Evolutionary conservation across 1,284 basidiomycete genomes (phyloP).

Genomic region (Ustilago loliicola): DNA sequence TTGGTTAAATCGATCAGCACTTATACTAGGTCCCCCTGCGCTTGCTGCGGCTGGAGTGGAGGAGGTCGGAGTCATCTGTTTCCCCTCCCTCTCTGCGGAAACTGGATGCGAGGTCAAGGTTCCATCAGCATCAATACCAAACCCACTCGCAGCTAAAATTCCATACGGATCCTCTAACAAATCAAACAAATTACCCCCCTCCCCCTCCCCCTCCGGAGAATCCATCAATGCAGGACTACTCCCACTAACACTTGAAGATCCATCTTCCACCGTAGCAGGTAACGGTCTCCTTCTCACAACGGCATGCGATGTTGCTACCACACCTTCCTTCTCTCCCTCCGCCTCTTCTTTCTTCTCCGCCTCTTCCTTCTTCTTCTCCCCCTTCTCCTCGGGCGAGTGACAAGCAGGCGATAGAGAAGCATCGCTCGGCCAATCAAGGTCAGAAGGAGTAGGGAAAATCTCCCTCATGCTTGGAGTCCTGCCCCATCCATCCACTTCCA

Average conservation of each 20-base stretch:
- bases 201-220: conserved; percentile 18
- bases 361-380: not conserved
- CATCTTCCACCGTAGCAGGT: conserved; percentile 68
- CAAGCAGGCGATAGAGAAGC: conserved; percentile 6
- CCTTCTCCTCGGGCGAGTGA: not conserved
- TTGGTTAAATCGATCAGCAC: conserved; percentile 55
- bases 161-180: conserved; percentile 68
- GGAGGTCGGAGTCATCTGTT: conserved; percentile 24
- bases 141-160: conserved; percentile 59
- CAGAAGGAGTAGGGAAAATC: conserved; percentile 56
- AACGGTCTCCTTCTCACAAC: conserved; percentile 48
- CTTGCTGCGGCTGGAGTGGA: conserved; percentile 4
- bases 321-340: not conserved
- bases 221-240: conserved; percentile 45
- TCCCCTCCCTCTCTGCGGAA: not conserved
- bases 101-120: conserved; percentile 12
- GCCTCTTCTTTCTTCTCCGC: conserved; percentile 20
- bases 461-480: conserved; percentile 52
- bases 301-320: conserved; percentile 2
- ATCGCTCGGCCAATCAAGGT: conserved; percentile 47
- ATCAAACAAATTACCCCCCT: conserved; percentile 50
- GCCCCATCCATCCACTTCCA: conserved; percentile 54
- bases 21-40: conserved; percentile 17
- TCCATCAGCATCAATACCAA: conserved; percentile 50
- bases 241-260: conserved; percentile 49